Base-by-base conservation (phyloP, 2,329 filamentous ascomycete genomes). In the Corynespora cassiicola region DNA sequence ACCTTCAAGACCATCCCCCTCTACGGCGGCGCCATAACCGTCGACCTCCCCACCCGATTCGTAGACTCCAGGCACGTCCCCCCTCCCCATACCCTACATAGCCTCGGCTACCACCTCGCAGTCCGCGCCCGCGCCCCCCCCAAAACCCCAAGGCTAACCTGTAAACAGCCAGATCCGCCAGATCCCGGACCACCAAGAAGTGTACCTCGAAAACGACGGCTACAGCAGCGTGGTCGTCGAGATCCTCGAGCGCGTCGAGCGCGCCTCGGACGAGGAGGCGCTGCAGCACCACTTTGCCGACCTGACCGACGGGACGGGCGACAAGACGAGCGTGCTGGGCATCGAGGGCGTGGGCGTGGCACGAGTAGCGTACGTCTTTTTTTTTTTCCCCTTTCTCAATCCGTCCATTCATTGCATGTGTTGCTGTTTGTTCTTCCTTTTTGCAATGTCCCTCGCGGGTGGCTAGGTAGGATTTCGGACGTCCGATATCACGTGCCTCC, bases 201-300 rank as follows among this genome's bases (percentile, higher is more conserved):
- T 96, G 54, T 96, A 85, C 73, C 85, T 96, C 60, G 90, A 95
- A 65, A 79, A 81, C 50, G 79, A 87, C 47, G 90, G 90, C 32
- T 91, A 91, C 68, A 89, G 88, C 3, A 90, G 82, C 70, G 84
- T 96, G 65, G 91, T 96, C 56, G 80, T 96, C 68, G 92, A 97
- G 59, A 89, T 97, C 60, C 87, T 88, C 37, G 86, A 96, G 73
- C 86, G 88, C 39, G 85, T 95, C 15, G 80, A 80, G 4, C 75
- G 82, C 12, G 79, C 84, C 57, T 80, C 80, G 22, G 84, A 91
- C 56, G 85, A 87, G 39, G 80, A 79, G 28, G 89, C 90, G 12
- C 50, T 75, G 41, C 68, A 75, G 47, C 72, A 70, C 50, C 77
- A 80, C 52, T 70, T 80, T 31, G 52, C 62, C 3, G 77, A 80